Base-by-base conservation (phyloP, 768 basidiomycete species). In the Rhodotorula babjevae region DNA sequence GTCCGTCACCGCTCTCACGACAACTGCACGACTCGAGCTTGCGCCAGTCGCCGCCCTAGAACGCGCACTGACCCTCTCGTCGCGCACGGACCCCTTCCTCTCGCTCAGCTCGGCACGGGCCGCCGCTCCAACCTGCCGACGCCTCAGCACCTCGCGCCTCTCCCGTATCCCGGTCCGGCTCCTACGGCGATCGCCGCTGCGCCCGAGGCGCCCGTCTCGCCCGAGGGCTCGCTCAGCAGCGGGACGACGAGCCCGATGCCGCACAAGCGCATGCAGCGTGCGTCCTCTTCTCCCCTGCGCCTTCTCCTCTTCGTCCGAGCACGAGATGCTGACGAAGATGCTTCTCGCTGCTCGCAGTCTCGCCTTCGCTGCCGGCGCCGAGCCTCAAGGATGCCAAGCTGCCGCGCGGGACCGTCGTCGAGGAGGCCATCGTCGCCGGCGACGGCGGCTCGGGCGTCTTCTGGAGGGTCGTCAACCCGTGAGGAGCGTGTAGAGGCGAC, bases 81-180 rank as follows among this genome's bases (percentile, higher is more conserved):
- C 36, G n/a, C n/a, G n/a, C n/a, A n/a, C n/a, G n/a, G n/a, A n/a
- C n/a, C n/a, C n/a, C n/a, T n/a, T n/a, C 36, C 36, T 9, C 36
- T 31, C 3, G 49, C 61, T 36, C 80, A 83, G 77, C 79, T 83
- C 36, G 83, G 83, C 1, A 83, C 81, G 36, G 81, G 81, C 21
- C 82, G 82, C 55, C 75, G 82, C 19, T 80, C 81, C 25, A 82
- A 81, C 67, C 75, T 82, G 16, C 79, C 82, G 14, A 78, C 81
- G 19, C 83, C 83, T 2, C 82, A 83, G 68, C 81, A 84, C 67
- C 77, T 84, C 21, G 79, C 80, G 16, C 78, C 81, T 2, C 75
- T 83, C 3, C 71, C 71, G 1, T 75, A 72, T 61, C 47, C 69
- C 12, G 63, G 70, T 18, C 36, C 59, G 15, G 33, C 63, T 21